These are phyloP conservation scores for Salix udensis DNA, from an alignment of 345 rosid genomes.

Conservation along the genomic window DNA sequence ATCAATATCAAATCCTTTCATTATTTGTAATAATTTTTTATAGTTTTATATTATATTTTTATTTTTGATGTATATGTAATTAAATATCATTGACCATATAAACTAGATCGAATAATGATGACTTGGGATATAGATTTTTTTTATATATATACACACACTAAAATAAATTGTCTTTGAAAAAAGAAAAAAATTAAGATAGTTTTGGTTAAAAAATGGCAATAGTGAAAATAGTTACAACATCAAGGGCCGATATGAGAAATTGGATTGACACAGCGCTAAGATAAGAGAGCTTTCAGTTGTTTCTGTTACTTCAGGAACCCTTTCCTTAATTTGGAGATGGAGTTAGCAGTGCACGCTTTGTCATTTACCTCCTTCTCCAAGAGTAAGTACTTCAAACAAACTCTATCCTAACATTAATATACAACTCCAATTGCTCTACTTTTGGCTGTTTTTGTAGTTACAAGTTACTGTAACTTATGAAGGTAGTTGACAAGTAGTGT, in stretches of 20 bases:
- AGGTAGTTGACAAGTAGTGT: conserved; percentile 2
- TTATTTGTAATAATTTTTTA: no score
- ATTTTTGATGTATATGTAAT: no score
- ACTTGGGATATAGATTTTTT: no score
- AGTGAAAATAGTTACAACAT: background rate
- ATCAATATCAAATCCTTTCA: no score
- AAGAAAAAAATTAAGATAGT: no score
- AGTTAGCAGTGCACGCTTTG: conserved; percentile 25
- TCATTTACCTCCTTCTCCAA: conserved; percentile 23
- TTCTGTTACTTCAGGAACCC: background rate
- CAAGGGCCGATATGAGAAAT: conserved; percentile 10
- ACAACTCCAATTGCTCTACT: background rate
- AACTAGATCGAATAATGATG: no score
- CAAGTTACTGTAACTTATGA: background rate
- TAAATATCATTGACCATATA: no score
- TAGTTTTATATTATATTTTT: no score
- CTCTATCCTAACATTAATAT: background rate
- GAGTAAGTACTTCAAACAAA: conserved; percentile 21
- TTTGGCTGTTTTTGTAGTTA: conserved; percentile 14
- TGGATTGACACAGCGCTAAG: background rate
- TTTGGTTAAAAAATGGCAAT: conserved; percentile 6
- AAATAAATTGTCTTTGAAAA: no score
- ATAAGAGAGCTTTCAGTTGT: conserved; percentile 14
- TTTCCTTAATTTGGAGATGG: conserved; percentile 22
- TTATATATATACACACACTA: no score